Evolutionary conservation across 2,329 filamentous ascomycete genomes (phyloP), one percentile per base, ranked within the genome.

Genomic region (Stagonosporopsis cucurbitacearum): DNA sequence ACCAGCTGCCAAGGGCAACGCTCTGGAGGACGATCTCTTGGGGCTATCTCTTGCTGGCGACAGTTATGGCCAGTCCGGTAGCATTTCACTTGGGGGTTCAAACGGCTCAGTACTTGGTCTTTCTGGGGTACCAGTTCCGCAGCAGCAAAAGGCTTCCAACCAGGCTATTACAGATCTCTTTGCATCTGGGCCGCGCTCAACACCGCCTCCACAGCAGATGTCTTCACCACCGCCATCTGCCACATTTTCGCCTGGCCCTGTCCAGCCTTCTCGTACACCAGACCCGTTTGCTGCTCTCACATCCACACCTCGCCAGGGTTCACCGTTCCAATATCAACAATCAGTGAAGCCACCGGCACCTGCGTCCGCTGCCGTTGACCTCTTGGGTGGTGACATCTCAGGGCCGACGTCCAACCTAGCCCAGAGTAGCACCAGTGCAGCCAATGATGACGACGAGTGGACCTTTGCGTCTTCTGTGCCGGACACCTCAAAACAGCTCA

Each of bases 371-470:
- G 54, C 68, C 22, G 62, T 69, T 9, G 75, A 76, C 47, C 66
- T 78, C 6, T 67, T 79, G 26, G 74, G 76, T 17, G 73, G 76
- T 20, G 65, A 60, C 11, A 50, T 60, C 20, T 22, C 69, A 35
- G 59, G 64, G 19, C 67, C 70, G 7, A 59, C 65, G 11, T 68
- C 70, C 13, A 71, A 55, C 20, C 47, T 68, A 11, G 60, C 69
- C 30, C 69, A 70, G 47, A 69, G 59, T 39, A 71, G 54, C 37
- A 57, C 63, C 13, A 62, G 73, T 6, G 64, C 74, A 46, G 86
- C 90, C 41, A 92, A 96, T 49, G 94, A 97, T 63, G 94, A 97
- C 46, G 94, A 98, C 62, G 94, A 98, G 70, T 98, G 94, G 93
- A 90, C 87, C 22, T 98, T 98, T 74, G 87, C 91, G 3, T 98